Evolutionary conservation across 345 rosid genomes (phyloP), one percentile per base, ranked within the genome.

Genomic region (Rhodamnia argentea): DNA sequence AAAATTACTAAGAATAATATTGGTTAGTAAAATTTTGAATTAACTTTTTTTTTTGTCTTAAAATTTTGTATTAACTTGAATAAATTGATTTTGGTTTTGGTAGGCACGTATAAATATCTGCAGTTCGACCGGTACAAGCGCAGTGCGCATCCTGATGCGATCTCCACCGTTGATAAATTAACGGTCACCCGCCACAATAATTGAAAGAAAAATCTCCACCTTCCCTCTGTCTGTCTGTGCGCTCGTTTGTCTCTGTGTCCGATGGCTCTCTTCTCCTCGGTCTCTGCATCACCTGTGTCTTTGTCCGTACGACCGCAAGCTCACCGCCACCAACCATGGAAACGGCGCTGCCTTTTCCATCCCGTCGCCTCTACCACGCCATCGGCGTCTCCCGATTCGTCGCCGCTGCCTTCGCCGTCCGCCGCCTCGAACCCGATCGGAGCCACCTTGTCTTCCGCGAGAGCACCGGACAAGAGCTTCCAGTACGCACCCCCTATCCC

Each of bases 181-280:
- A 64, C 76, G 47, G 47, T 70, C 37, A 70, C 47, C 47, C 44
- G 24, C 78, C 78, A 9, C 24, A 18, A 4, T 32, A 40, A 32
- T 16, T 64, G 23, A 55, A 55, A 22, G n/a, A 20, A 55, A 32
- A 32, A 32, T 32, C 18, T 14, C 20, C 7, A 1, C 55, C 18
- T 1, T 32, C 9, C 32, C 3, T 32, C 6, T 32, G 20, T 60
- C 23, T 64, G 4, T 2, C 14, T 18, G 24, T 20, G 24, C 6
- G 56, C 20, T 53, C 56, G 56, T 20, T 9, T 64, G 12, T 64
- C 22, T 32, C 44, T 9, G 40, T 29, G 55, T 82, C 13, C 84
- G 37, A 94, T 95, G 96, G 91, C 97, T 89, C 89, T 92, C 85
- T 87, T 42, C 87, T 54, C 91, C 82, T 89, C 92, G 18, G 62